Evolutionary conservation across 2,329 filamentous ascomycete genomes (phyloP), one percentile per base, ranked within the genome.

Genomic region (Diaporthe eres): DNA sequence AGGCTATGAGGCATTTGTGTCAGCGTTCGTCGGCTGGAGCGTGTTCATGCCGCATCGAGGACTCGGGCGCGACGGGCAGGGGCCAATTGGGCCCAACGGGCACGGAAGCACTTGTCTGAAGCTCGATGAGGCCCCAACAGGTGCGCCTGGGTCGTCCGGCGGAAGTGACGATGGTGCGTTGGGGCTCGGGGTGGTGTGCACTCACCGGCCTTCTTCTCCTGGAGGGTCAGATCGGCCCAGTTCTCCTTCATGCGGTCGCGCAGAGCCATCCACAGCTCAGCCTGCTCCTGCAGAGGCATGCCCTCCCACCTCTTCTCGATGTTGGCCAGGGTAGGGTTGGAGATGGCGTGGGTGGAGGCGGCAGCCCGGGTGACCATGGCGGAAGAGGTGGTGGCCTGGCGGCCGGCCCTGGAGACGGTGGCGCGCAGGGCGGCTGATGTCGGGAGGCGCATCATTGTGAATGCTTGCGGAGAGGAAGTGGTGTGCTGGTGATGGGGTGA

Each of bases 231-330:
- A 84, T 98, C 95, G 84, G 93, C 92, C 97, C 97, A 99, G 90
- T 95, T 95, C 82, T 91, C 92, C 94, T 98, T 98, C 97, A 99
- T 99, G 84, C 97, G 94, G 89, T 99, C 97, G 87, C 97, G 92
- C 86, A 99, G 90, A 81, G 94, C 90, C 97, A 99, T 99, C 97
- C 97, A 99, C 82, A 99, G 90, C 85, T 99, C 97, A 80, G 97
- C 97, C 92, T 99, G 97, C 92, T 99, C 97, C 90, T 98, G 95
- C 79, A 97, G 95, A 76, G 96, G 96, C 94, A 98, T 96, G 79
- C 90, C 92, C 90, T 99, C 97, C 97, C 97, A 99, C 90, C 97
- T 92, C 93, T 98, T 98, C 93, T 99, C 97, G 84, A 99, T 98
- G 88, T 98, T 95, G 87, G 95, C 94, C 83, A 99, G 92, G 76